These are phyloP conservation scores for Colletotrichum incanum DNA, from an alignment of 2,329 filamentous ascomycete genomes.

Conservation along the genomic window DNA sequence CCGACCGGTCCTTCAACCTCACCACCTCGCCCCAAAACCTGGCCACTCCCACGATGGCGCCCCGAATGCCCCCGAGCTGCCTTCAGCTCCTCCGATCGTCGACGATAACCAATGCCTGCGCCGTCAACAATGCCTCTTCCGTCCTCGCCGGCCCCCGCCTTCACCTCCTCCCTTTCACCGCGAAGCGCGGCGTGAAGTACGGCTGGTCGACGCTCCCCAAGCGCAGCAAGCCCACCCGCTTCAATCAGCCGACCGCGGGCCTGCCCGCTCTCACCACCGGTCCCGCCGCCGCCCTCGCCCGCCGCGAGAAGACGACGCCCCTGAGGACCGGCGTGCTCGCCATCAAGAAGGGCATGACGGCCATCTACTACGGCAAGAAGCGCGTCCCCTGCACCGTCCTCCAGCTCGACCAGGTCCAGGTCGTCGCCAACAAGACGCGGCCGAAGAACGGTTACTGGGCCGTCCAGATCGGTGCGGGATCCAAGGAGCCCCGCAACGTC, in stretches of 20 bases:
- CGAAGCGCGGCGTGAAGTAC: conserved; percentile 68
- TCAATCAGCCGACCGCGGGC: conserved; percentile 72
- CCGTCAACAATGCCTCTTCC: conserved; percentile 9
- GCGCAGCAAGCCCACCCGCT: conserved; percentile 68
- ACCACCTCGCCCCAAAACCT: conserved; percentile 1
- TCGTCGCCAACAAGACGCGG: conserved; percentile 87
- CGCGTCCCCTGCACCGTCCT: conserved; percentile 92
- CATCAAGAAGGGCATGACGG: conserved; percentile 96
- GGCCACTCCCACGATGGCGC: conserved; percentile 39
- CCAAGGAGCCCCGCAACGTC: conserved; percentile 81
- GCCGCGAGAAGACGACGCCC: conserved; percentile 72
- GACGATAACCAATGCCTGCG: conserved; percentile 31
- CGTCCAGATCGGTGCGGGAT: conserved; percentile 88
- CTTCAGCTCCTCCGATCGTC: conserved; percentile 40
- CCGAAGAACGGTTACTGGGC: conserved; percentile 91
- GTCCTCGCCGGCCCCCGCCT: conserved; percentile 47
- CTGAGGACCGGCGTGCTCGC: conserved; percentile 86
- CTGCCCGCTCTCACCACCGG: conserved; percentile 71
- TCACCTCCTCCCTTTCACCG: conserved; percentile 62
- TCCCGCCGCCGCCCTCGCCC: conserved; percentile 73
- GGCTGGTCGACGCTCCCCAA: conserved; percentile 73
- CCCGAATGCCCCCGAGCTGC: conserved; percentile 42
- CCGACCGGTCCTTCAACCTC: conserved; percentile 19
- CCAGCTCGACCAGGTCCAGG: conserved; percentile 93
- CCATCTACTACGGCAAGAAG: conserved; percentile 84